These are phyloP conservation scores for Hymenoscyphus occultus DNA, from an alignment of 2,329 filamentous ascomycete genomes.

Conservation along the genomic window DNA sequence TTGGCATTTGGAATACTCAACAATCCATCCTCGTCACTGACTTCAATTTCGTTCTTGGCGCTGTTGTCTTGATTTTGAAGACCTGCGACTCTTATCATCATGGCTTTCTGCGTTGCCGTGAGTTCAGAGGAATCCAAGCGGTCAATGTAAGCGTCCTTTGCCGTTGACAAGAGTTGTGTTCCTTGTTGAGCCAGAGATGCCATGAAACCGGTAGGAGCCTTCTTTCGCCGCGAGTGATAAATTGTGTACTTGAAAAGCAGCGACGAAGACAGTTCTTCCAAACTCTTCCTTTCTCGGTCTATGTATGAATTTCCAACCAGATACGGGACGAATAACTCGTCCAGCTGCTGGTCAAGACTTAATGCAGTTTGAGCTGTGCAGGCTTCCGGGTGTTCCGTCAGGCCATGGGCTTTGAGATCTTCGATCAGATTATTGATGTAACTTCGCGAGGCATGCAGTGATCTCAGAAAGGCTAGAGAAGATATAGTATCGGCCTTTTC, in stretches of 20 bases:
- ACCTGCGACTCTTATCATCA: conserved; percentile 86
- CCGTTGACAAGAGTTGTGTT: conserved; percentile 81
- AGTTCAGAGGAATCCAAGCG: conserved; percentile 85
- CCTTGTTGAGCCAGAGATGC: conserved; percentile 86
- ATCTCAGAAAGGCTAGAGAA: conserved; percentile 85
- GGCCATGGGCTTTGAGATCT: conserved; percentile 87
- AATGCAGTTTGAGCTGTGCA: conserved; percentile 80
- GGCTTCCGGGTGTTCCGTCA: conserved; percentile 92
- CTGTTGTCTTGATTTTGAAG: conserved; percentile 71
- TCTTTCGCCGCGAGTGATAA: conserved; percentile 87
- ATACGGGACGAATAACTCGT: conserved; percentile 73
- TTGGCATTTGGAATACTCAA: conserved; percentile 87
- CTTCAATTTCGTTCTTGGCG: conserved; percentile 77
- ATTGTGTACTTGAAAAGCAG: conserved; percentile 94
- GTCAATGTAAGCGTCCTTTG: conserved; percentile 87
- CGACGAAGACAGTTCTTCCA: conserved; percentile 84
- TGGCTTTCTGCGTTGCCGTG: conserved; percentile 81
- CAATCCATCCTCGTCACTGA: conserved; percentile 83
- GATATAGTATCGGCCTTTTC: conserved; percentile 93
- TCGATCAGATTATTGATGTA: conserved; percentile 88
- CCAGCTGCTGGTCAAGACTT: conserved; percentile 70
- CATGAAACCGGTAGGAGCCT: conserved; percentile 87
- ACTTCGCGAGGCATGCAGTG: conserved; percentile 82
- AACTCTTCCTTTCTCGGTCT: conserved; percentile 63
- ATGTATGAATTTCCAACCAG: conserved; percentile 68